Percentiles rank a stretch among this genome's conserved stretches.
phyloP scores from a whole-genome alignment of 768 basidiomycete genomes.

The Termitomyces sp. region DNA sequence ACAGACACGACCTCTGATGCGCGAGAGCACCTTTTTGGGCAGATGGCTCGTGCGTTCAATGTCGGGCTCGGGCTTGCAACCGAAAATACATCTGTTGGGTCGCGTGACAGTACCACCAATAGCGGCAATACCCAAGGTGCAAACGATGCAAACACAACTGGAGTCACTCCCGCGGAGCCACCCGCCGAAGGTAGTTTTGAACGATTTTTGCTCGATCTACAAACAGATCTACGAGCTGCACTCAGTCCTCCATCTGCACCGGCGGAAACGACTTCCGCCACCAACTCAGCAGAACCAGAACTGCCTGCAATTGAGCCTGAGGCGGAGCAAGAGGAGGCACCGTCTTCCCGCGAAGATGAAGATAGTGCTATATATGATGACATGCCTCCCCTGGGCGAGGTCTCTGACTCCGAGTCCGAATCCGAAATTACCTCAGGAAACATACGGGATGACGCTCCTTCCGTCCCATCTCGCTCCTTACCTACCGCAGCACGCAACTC shows the following conservation, averaged over 20 bases:
- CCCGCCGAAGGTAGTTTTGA: constrained; percentile 70
- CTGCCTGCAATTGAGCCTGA: background rate
- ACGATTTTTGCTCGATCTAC: constrained; percentile 74
- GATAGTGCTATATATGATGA: constrained; percentile 12
- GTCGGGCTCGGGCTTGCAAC: constrained; percentile 53
- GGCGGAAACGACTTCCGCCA: background rate
- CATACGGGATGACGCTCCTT: constrained; percentile 14
- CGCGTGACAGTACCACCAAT: background rate
- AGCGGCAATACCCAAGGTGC: background rate
- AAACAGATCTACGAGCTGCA: constrained; percentile 63
- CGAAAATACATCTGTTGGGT: constrained; percentile 12
- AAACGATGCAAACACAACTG: background rate
- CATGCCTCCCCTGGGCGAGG: constrained; percentile 27
- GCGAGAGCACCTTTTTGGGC: constrained; percentile 67
- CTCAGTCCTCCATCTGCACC: constrained; percentile 25
- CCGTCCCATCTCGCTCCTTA: background rate
- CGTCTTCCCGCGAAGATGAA: background rate
- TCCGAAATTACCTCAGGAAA: constrained; percentile 26
- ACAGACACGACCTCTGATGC: constrained; percentile 32
- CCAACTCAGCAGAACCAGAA: background rate
- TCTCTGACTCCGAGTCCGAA: constrained; percentile 30
- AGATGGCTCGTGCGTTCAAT: constrained; percentile 80
- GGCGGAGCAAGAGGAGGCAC: background rate
- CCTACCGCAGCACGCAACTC: background rate
- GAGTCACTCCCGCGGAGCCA: constrained; percentile 8